Percentiles rank a stretch among this genome's conserved stretches.
phyloP scores from a whole-genome alignment of 2,329 filamentous ascomycete species.

The Claviceps pusilla region DNA sequence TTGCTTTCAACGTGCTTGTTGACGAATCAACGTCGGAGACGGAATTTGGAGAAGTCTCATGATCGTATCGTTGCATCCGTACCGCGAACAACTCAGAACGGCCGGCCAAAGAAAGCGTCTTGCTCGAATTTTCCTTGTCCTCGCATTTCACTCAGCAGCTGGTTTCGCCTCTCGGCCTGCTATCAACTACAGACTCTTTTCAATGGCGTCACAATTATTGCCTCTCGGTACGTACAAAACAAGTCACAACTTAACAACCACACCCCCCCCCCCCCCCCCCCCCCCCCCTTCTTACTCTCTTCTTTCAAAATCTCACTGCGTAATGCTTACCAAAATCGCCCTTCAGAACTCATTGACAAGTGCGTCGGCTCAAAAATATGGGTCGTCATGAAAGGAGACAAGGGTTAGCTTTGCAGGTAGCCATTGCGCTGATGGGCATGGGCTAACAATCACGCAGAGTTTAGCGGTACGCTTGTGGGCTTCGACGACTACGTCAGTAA shows the following conservation, averaged over 20 bases:
- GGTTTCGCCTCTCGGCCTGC: neutral
- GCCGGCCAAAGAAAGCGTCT: neutral
- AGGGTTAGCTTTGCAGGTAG: conserved; percentile 42
- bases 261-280: neutral
- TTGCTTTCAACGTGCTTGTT: neutral
- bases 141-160: neutral
- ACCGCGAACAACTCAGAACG: neutral
- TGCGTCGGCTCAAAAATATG: conserved; percentile 95
- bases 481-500: conserved; percentile 99
- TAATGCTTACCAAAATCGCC: neutral
- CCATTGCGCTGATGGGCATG: neutral
- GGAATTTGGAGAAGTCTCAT: neutral
- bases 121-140: neutral
- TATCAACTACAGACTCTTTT: conserved; percentile 7
- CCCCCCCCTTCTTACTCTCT: too few species aligned
- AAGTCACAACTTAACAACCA: neutral
- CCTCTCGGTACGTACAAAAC: conserved; percentile 41
- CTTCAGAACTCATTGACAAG: conserved; percentile 88
- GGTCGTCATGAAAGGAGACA: conserved; percentile 99
- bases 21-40: neutral
- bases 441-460: conserved; percentile 44
- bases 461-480: conserved; percentile 82
- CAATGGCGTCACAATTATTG: conserved; percentile 60
- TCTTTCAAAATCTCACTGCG: neutral
- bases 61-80: neutral